Conservation (phyloP, 768 basidiomycete genomes). For the Phlebiopsis gigantea region DNA sequence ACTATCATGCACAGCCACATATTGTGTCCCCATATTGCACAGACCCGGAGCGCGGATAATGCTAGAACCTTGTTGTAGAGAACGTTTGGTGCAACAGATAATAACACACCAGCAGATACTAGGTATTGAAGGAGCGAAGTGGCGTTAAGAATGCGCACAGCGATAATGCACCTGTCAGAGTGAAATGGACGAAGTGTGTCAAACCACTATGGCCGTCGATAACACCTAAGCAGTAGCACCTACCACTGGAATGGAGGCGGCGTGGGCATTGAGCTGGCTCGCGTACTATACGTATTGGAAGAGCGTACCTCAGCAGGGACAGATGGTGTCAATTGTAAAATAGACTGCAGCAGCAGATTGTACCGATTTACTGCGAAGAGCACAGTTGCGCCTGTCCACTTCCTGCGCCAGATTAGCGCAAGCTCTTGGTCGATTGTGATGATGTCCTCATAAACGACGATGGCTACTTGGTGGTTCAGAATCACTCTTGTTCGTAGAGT, state of each 20-base stretch:
- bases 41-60: background rate
- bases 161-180: background rate
- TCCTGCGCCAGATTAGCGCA: slow-evolving; percentile 6
- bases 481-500: too few relatives aligned
- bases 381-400: slow-evolving; percentile 7
- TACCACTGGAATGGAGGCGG: background rate
- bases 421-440: slow-evolving; percentile 17
- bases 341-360: background rate
- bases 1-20: background rate
- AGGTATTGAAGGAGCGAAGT: background rate
- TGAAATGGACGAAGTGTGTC: background rate
- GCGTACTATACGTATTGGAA: background rate
- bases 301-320: too few relatives aligned
- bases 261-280: background rate
- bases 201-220: background rate
- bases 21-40: background rate
- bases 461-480: slow-evolving; percentile 2
- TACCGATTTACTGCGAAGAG: slow-evolving; percentile 16
- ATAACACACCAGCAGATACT: background rate
- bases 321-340: too few relatives aligned
- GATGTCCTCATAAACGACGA: slow-evolving; percentile 15
- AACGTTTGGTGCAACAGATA: background rate
- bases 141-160: too few relatives aligned
- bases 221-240: background rate
- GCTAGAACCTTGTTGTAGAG: background rate